Base-by-base conservation (phyloP, 257 asterid species). In the Verbena officinalis region DNA sequence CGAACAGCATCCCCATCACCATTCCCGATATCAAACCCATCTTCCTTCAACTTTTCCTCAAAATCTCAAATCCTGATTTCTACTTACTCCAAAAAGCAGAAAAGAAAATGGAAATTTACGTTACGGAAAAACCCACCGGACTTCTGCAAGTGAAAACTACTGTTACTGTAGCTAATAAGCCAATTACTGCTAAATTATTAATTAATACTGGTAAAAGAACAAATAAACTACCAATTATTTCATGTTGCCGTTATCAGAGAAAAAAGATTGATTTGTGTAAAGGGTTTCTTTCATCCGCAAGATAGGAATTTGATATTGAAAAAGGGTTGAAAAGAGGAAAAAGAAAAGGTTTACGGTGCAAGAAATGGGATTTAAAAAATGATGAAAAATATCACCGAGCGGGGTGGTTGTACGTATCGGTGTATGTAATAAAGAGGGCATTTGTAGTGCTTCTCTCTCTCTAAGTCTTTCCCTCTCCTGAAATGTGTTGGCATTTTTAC, bases 21-120 rank as follows among this genome's bases (percentile, higher is more conserved):
- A 90, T 74, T 68, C 97, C 97, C 64, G 99, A 81, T 59, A 90
- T 69, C 78, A 93, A 78, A 67, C 99, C 97, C 99, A 93, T 92
- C 68, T 71, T 70, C 40, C 69, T 57, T 14, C 30, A 10, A 60
- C 23, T 11, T 8, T 44, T 15, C 38, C 39, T 57, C 67, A 33
- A 33, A 76, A 34, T 20, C 23, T 20, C 42, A n/a, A 58, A 30
- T 68, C 69, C 51, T 24, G 54, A 48, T 24, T 56, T 34, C 42
- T 15, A 16, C 17, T n/a, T 43, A 40, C 21, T 40, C 55, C 49
- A 48, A 30, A 5, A 9, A 15, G 34, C 21, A n/a, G 33, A 16
- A n/a, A 13, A 2, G 49, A 16, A 55, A 36, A 12, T 4, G 9
- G 40, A 33, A 46, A 36, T 44, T 53, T 45, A 48, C 73, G 75